These are phyloP conservation scores for Brassica carinata DNA, from an alignment of 345 rosid species.

Conservation along the genomic window DNA sequence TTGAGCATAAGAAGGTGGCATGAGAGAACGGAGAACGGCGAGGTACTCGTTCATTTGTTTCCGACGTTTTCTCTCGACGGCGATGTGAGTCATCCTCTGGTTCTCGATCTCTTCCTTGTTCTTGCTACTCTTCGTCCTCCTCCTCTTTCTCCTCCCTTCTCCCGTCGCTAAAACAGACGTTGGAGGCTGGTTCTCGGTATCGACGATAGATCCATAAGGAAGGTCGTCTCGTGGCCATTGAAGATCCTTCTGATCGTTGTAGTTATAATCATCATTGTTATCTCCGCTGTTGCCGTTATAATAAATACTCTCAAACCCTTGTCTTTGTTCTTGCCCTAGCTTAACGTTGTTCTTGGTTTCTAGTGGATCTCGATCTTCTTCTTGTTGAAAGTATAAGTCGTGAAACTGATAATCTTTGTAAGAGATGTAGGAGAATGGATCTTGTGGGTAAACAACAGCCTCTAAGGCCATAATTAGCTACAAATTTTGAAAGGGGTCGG, in stretches of 20 bases:
- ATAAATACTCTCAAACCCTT: conserved; percentile 18
- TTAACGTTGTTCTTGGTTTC: conserved; percentile 38
- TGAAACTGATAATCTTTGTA: conserved; percentile 45
- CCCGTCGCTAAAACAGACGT: conserved; percentile 25
- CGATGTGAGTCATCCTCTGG: conserved; percentile 93
- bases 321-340: conserved; percentile 38
- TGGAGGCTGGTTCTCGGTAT: conserved; percentile 14
- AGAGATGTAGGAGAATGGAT: conserved; percentile 53
- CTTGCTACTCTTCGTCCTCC: conserved; percentile 65
- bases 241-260: conserved; percentile 25
- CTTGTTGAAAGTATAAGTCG: conserved; percentile 43
- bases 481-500: background rate
- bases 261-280: conserved; percentile 18
- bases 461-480: conserved; percentile 59
- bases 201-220: conserved; percentile 28
- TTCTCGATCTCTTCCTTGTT: conserved; percentile 88
- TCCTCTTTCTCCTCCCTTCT: conserved; percentile 53
- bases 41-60: conserved; percentile 94
- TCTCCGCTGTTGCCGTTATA: conserved; percentile 15
- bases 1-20: conserved; percentile 91
- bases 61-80: conserved; percentile 94
- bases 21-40: conserved; percentile 71
- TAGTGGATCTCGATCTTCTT: conserved; percentile 36
- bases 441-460: conserved; percentile 74
- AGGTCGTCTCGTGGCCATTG: conserved; percentile 28